Percentiles rank a stretch among this genome's conserved stretches.
These are phyloP conservation scores for Leccinum fibrillosum DNA, from an alignment of 768 basidiomycete species.

Conservation along the genomic window DNA sequence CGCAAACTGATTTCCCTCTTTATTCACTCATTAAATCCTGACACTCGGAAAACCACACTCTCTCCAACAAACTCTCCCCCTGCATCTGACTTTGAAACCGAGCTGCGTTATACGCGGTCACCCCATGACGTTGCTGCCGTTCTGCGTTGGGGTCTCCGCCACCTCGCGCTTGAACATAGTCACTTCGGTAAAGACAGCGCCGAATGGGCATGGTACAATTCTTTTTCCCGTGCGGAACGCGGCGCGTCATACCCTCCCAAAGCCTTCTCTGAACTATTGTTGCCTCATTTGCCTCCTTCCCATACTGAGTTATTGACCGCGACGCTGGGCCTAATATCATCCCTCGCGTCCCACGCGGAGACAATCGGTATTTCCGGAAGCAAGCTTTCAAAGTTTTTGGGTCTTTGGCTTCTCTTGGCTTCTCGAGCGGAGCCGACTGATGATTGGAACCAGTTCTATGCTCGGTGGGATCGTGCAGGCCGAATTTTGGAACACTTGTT, in stretches of 20 bases:
- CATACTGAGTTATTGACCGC: slow-evolving; percentile 58
- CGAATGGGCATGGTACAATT: slow-evolving; percentile 65
- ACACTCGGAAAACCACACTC: slow-evolving; percentile 45
- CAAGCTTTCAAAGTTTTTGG: slow-evolving; percentile 70
- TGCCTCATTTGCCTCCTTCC: slow-evolving; percentile 54
- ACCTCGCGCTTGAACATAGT: slow-evolving; percentile 58
- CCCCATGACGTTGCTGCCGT: slow-evolving; percentile 79
- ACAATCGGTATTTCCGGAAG: slow-evolving; percentile 72
- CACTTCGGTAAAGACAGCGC: slow-evolving; percentile 55
- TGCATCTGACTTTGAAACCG: slow-evolving; percentile 55
- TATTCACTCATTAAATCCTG: slow-evolving; percentile 57
- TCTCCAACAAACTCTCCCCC: slow-evolving; percentile 48
- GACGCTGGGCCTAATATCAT: slow-evolving; percentile 61
- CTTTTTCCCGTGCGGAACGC: slow-evolving; percentile 61
- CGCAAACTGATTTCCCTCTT: slow-evolving; percentile 65
- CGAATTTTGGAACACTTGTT: slow-evolving; percentile 76
- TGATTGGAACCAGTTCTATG: slow-evolving; percentile 65
- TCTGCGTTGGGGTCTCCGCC: slow-evolving; percentile 77
- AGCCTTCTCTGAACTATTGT: slow-evolving; percentile 59
- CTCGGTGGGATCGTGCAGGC: slow-evolving; percentile 71
- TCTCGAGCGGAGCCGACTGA: slow-evolving; percentile 47
- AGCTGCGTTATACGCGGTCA: slow-evolving; percentile 60
- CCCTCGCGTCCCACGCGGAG: slow-evolving; percentile 70
- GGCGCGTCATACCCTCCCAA: slow-evolving; percentile 55
- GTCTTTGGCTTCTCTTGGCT: slow-evolving; percentile 65